Base-by-base conservation (phyloP, 768 basidiomycete species). In the Astraeus odoratus region DNA sequence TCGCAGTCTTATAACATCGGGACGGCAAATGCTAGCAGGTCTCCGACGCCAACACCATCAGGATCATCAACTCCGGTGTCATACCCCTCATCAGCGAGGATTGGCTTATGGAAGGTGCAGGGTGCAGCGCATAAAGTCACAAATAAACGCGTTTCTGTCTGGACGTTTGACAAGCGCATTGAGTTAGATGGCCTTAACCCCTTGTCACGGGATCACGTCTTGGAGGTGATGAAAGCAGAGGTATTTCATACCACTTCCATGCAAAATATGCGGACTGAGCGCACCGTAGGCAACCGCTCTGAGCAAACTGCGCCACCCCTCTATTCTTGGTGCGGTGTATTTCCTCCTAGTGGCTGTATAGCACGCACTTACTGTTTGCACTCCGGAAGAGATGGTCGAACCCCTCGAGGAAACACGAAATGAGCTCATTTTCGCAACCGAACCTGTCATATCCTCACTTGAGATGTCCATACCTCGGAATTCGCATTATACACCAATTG, bases 361-460 rank as follows among this genome's bases (percentile, higher is more conserved):
- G 20, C n/a, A 30, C 29, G 31, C 33, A 45, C 45, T 52, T 37
- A 45, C 46, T 47, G 22, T 44, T 50, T 16, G 29, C 27, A 9
- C 26, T 37, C 10, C 18, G 24, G 30, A 63, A 91, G 95, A 98
- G 70, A 89, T 97, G 83, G 93, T 95, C 23, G 96, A 99, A 66
- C 95, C 96, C 20, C 68, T 96, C 37, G 93, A 97, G 59, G 95
- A 99, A 65, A 86, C 93, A 0, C 73, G 95, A 45, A 84, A 70
- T 29, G 88, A 95, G 55, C 71, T 98, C 31, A 80, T 84, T 31
- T 98, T 97, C 57, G 95, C 94, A 7, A 96, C 96, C 1, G 96
- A 99, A 58, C 84, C 85, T 24, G 70, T 98, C 25, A 66, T 89
- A 8, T 86, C 91, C 0, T 88, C 90, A 1, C 74, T 99, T 10